Evolutionary conservation across 2,329 filamentous ascomycete species (phyloP).

Genomic region (Fusarium torulosum): DNA sequence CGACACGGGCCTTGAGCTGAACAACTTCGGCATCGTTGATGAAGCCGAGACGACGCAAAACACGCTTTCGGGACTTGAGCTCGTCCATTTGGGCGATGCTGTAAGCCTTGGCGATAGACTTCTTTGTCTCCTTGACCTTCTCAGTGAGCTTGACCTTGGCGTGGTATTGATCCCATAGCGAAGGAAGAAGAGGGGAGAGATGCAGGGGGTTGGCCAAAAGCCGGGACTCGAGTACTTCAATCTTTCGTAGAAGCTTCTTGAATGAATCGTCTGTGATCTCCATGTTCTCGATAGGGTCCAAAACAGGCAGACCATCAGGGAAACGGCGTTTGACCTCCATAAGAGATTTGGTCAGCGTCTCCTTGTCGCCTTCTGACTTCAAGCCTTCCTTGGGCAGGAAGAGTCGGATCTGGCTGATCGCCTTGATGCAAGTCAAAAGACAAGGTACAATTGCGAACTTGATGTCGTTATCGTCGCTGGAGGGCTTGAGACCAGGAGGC

Average conservation of each 20-base stretch:
- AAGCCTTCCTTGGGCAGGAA: constrained; percentile 82
- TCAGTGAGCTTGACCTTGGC: constrained; percentile 80
- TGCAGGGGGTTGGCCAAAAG: constrained; percentile 91
- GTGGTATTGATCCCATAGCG: constrained; percentile 88
- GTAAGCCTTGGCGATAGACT: constrained; percentile 85
- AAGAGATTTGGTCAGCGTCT: constrained; percentile 76
- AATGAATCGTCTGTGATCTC: constrained; percentile 91
- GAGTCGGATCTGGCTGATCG: constrained; percentile 85
- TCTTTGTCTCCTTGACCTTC: constrained; percentile 89
- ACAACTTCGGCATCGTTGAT: constrained; percentile 97
- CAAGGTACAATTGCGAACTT: constrained; percentile 73
- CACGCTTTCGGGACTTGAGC: constrained; percentile 94
- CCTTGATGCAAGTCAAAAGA: constrained; percentile 85
- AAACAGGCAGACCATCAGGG: constrained; percentile 87
- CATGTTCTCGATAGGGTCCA: constrained; percentile 98
- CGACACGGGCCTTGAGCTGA: constrained; percentile 95
- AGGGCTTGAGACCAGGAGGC: constrained; percentile 68
- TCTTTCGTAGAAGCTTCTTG: constrained; percentile 93
- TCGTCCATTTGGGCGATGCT: constrained; percentile 95
- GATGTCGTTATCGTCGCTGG: constrained; percentile 48
- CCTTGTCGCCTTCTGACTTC: constrained; percentile 72
- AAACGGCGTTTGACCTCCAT: constrained; percentile 88
- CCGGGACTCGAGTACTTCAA: constrained; percentile 94
- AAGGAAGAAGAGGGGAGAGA: constrained; percentile 84
- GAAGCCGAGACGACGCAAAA: constrained; percentile 92